A percentile compares a stretch with the other conserved stretches of the same genome.
Conservation (phyloP, 2,329 filamentous ascomycete species). For the Paecilomyces fulvus region DNA sequence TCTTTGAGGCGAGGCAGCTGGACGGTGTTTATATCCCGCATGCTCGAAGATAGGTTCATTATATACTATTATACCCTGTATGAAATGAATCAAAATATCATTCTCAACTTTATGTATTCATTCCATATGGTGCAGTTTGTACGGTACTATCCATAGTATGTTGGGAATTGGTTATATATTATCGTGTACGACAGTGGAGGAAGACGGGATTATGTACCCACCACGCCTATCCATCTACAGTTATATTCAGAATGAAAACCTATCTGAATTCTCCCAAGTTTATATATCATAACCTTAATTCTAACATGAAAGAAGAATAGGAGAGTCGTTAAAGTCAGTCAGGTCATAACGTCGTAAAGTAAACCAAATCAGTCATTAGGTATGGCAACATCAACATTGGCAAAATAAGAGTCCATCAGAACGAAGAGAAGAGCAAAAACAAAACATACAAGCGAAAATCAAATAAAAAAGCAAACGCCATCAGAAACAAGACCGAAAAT, state of each 20-base stretch:
- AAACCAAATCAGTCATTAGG: background rate
- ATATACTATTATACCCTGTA: too few relatives aligned
- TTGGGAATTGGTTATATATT: too few relatives aligned
- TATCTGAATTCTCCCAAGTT: background rate
- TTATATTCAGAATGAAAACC: background rate
- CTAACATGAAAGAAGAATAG: background rate
- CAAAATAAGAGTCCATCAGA: background rate
- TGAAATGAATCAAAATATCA: too few relatives aligned
- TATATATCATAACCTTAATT: background rate
- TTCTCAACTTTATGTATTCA: too few relatives aligned
- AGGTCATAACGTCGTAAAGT: background rate
- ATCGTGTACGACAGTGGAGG: too few relatives aligned
- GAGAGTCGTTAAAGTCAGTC: background rate
- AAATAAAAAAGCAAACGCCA: background rate
- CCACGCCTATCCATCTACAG: background rate
- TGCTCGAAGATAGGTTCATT: too few relatives aligned
- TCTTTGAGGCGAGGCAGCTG: background rate
- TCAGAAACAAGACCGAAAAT: background rate
- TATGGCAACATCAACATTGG: background rate
- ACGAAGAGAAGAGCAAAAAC: background rate
- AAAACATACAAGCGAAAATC: background rate
- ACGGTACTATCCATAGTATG: too few relatives aligned
- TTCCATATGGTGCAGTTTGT: too few relatives aligned
- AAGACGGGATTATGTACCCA: too few relatives aligned
- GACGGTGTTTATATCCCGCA: too few relatives aligned